Evolutionary conservation across 352 stramenopile species (phyloP), one percentile per base, ranked within the genome.

Genomic region (Pythium coloratum): DNA sequence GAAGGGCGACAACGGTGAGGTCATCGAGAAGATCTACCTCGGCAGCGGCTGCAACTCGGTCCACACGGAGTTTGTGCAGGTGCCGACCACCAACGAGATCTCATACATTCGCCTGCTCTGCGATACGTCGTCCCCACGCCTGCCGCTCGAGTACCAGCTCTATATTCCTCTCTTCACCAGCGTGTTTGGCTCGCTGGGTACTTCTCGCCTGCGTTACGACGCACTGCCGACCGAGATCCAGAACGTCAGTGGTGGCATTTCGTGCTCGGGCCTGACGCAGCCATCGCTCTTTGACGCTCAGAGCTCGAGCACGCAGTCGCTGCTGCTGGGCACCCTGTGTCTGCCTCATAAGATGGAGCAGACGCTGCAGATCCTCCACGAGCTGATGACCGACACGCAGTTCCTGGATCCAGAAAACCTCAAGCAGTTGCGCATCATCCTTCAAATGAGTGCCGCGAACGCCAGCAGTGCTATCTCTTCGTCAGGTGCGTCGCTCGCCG

Each of bases 21-120:
- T 73, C 4, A 82, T 84, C 28, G 71, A 89, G 28, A 46, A 40
- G 8, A 67, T 76, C n/a, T 69, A 64, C 28, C 64, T 80, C 28
- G 67, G 83, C 13, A 46, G 16, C 13, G 36, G 51, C 16, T 42
- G 38, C 24, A 20, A 34, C 6, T 53, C 46, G n/a, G 62, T 70
- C 4, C 57, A 63, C 24, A 63, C 63, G 20, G 79, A 93, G 61
- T 90, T 90, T 56, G 81, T 91, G 13, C 64, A 82, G 12, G 81
- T 91, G 40, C 80, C 85, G 30, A 91, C 87, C 30, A 95, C 85
- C 12, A 92, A 94, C 72, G 87, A 92, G 62, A 81, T 95, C 66
- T 88, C 84, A 62, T 95, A 95, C 65, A 68, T 95, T 20, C 86
- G 86, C 2, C 63, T 95, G 50, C 66, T 87, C 13, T 93, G 90